Evolutionary conservation across 2,329 filamentous ascomycete species (phyloP), one percentile per base, ranked within the genome.

Genomic region (Stenocarpella maydis): DNA sequence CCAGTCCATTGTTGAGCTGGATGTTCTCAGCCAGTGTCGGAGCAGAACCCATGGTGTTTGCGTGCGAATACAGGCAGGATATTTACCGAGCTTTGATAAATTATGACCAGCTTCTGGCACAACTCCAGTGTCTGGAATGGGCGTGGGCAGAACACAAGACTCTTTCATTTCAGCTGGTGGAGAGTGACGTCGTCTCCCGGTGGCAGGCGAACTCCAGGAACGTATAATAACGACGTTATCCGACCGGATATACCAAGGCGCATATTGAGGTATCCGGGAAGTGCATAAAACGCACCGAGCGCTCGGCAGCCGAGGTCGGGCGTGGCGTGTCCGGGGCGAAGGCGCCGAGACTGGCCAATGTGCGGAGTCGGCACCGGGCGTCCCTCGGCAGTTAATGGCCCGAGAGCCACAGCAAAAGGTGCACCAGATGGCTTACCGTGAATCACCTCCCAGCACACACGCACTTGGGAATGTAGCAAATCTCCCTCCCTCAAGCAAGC

Each of bases 11-110:
- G 21, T 69, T 71, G 65, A 72, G 53, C 31, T 54, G 69, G 63
- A 71, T 68, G 2, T 65, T 54, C 54, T 60, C 52, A 14, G 69
- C 41, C 26, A 71, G 67, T 15, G 69, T 63, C 53, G 69, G 66
- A 4, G 21, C 43, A 31, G 50, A n/a, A 21, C 52, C 49, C 31
- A n/a, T 34, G 3, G n/a, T n/a, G 26, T 39, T 45, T 26, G n/a
- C 14, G n/a, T 28, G 15, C 7, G 3, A 26, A 34, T 31, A 34
- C 21, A 6, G 7, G n/a, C 21, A 45, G 9, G 17, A 10, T 6
- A 9, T 15, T 17, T 19, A 12, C 9, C 21, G 37, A 24, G 1
- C 12, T 28, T 7, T 10, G 64, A 26, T 7, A 47, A 9, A 8
- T 12, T 3, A n/a, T 12, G 21, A 15, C 15, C 45, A 52, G 19